Conservation (phyloP, 768 basidiomycete species). For the Lepiota venenata region DNA sequence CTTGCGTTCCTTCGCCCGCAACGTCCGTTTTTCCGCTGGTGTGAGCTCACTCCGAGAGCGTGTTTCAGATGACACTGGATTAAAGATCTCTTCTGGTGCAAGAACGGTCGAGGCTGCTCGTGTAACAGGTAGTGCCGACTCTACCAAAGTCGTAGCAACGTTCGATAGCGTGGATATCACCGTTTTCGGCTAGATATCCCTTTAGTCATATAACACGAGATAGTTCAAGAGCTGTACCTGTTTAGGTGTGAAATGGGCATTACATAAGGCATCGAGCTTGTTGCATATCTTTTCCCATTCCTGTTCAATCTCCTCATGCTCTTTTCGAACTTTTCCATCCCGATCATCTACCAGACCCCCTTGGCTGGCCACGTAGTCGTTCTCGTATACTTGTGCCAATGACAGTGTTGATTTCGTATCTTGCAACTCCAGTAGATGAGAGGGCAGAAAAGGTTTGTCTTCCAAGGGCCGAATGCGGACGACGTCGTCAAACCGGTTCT, state of each 20-base stretch:
- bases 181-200: constrained; percentile 69
- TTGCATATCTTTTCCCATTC: constrained; percentile 83
- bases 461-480: constrained; percentile 75
- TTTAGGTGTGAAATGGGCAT: constrained; percentile 94
- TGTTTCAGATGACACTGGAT: constrained; percentile 50
- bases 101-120: constrained; percentile 76
- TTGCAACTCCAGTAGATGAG: constrained; percentile 82
- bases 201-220: neutral
- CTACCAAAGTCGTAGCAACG: constrained; percentile 74
- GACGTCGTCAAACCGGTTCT: constrained; percentile 88
- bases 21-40: constrained; percentile 74
- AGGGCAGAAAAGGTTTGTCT: constrained; percentile 89
- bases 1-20: constrained; percentile 69
- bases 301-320: constrained; percentile 83
- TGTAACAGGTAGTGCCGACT: constrained; percentile 87
- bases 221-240: constrained; percentile 48
- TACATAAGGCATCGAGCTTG: constrained; percentile 92
- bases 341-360: constrained; percentile 65
- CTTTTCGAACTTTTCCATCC: constrained; percentile 84
- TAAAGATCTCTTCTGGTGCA: constrained; percentile 90
- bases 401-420: constrained; percentile 87
- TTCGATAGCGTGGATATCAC: constrained; percentile 83
- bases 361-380: constrained; percentile 76
- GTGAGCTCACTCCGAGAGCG: constrained; percentile 79
- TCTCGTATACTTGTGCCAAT: constrained; percentile 94